These are phyloP conservation scores for Raffaelea ambrosiae DNA, from an alignment of 2,329 filamentous ascomycete genomes.

Conservation along the genomic window DNA sequence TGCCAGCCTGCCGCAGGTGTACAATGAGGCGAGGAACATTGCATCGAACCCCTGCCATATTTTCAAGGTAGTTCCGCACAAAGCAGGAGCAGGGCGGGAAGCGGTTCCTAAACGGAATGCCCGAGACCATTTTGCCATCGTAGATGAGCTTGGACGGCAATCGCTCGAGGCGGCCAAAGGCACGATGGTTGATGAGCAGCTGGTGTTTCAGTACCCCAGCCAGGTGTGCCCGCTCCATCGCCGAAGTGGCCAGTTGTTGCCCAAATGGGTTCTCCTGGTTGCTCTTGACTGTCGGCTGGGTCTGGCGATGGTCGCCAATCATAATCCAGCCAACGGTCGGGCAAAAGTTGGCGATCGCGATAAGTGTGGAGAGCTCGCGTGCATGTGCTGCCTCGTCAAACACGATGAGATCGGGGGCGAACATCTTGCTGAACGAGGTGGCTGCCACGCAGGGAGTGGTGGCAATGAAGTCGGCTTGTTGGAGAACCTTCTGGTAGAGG, in stretches of 20 bases:
- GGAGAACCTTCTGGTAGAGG: conserved; percentile 30
- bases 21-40: conserved; percentile 29
- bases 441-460: conserved; percentile 36
- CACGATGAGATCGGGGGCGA: conserved; percentile 76
- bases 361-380: conserved; percentile 34
- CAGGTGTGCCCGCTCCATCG: conserved; percentile 18
- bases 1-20: conserved; percentile 10
- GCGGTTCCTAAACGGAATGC: conserved; percentile 10
- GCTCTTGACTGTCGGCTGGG: conserved; percentile 28
- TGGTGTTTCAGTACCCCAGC: conserved; percentile 14
- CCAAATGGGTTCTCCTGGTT: conserved; percentile 10
- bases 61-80: conserved; percentile 13
- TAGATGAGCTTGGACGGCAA: conserved; percentile 35
- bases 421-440: conserved; percentile 36
- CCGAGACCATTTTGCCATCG: conserved; percentile 26
- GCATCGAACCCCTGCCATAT: conserved; percentile 9
- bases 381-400: conserved; percentile 60
- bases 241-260: conserved; percentile 15
- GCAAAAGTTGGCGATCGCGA: conserved; percentile 32
- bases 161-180: conserved; percentile 22
- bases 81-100: conserved; percentile 10
- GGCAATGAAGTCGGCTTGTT: conserved; percentile 32
- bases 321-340: conserved; percentile 34
- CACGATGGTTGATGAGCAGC: conserved; percentile 21
- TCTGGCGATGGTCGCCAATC: conserved; percentile 36